Base-by-base conservation (phyloP, 106 monocot species). In the Dioscorea dumetorum region DNA sequence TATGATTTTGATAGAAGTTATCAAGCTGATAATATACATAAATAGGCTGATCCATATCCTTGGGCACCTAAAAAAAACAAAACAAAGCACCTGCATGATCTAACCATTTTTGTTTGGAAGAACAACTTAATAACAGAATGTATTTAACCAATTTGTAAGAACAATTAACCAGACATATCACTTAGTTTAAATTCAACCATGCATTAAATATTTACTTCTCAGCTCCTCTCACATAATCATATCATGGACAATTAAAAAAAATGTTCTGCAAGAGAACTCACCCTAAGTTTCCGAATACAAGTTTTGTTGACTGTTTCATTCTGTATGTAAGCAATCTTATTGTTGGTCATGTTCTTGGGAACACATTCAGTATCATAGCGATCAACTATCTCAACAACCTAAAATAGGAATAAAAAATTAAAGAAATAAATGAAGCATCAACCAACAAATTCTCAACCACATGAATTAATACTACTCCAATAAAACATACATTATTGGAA, bases 381-480 rank as follows among this genome's bases (percentile, higher is more conserved):
- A 77, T 90, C 67, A 57, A 94, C 73, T 64, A 94, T 84, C 74
- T 94, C 94, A 63, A 94, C 94, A 67, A 94, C 94, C 94, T 94
- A 58, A 41, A 41, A 41, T 41, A 41, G 41, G 6, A 41, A n/a
- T n/a, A 41, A 41, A 8, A 41, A 41, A 8, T 8, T 6, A 5
- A 41, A 34, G 34, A 6, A 41, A 41, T 6, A 41, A 41, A 41
- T 10, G 6, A 41, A 41, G 41, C 6, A 41, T 41, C 41, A 41
- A 41, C 6, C 2, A 41, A 41, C 41, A 41, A 41, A 41, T 10
- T 5, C 41, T 41, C 6, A 41, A 41, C 41, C 41, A 41, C 41
- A 41, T 41, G 41, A 41, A 41, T 41, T 41, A 41, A 41, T 10
- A 41, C 41, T 6, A 41, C 6, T 41, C 10, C 9, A 41, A 2